Conservation (phyloP, 345 rosid species). For the Geranium rotundifolium region DNA sequence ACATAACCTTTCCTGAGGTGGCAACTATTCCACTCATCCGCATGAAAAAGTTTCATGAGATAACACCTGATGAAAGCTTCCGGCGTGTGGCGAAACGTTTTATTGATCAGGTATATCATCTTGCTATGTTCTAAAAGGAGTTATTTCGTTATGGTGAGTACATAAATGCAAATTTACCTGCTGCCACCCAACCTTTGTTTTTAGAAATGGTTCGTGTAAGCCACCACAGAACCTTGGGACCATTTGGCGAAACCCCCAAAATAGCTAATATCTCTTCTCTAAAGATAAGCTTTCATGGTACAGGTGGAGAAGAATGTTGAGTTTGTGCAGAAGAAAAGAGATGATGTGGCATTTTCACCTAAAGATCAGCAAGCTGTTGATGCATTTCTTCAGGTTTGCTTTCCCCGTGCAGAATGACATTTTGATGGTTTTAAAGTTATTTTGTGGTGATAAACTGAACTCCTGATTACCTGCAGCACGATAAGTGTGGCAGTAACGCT, state of each 20-base stretch:
- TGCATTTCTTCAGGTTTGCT: slow-evolving; percentile 54
- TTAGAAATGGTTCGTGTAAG: background rate
- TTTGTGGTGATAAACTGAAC: background rate
- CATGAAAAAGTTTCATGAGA: slow-evolving; percentile 57
- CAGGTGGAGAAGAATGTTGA: slow-evolving; percentile 72
- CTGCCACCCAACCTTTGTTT: background rate
- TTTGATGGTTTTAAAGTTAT: background rate
- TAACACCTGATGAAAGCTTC: slow-evolving; percentile 41
- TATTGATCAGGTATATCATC: slow-evolving; percentile 52
- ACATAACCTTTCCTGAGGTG: slow-evolving; percentile 87
- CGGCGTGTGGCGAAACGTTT: slow-evolving; percentile 55
- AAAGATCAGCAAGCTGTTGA: slow-evolving; percentile 64
- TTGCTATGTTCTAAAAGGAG: background rate
- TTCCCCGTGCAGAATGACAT: background rate
- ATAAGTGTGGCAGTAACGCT: background rate
- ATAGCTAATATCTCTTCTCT: background rate
- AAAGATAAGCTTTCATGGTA: slow-evolving; percentile 3
- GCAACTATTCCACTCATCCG: slow-evolving; percentile 63
- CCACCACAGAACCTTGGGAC: background rate
- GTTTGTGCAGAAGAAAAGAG: slow-evolving; percentile 69
- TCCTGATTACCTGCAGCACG: background rate
- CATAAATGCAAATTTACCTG: background rate
- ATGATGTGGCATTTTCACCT: slow-evolving; percentile 79
- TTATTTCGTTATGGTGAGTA: background rate
- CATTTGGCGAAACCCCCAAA: background rate